These are phyloP conservation scores for Byssochlamys sp. DNA, from an alignment of 2,329 filamentous ascomycete genomes.

Conservation along the genomic window DNA sequence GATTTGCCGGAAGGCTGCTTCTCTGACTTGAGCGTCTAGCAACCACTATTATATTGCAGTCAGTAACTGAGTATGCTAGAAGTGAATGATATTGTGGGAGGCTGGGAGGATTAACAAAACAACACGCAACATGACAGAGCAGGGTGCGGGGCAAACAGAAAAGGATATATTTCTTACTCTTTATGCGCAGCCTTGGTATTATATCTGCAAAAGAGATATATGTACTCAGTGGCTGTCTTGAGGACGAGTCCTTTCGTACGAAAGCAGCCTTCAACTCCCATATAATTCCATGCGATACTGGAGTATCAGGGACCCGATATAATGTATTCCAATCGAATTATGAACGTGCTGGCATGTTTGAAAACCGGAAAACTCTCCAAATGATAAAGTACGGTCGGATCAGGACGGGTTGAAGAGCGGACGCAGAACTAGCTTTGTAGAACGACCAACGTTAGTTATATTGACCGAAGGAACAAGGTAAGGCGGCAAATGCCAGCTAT, in stretches of 20 bases:
- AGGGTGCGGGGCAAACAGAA: background rate
- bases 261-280: background rate
- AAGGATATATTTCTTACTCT: background rate
- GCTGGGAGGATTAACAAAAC: background rate
- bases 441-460: background rate
- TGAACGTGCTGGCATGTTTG: background rate
- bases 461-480: background rate
- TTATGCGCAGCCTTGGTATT: background rate
- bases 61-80: background rate
- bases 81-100: background rate
- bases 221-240: background rate
- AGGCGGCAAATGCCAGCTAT: background rate
- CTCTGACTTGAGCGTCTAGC: background rate
- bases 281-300: background rate
- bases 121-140: background rate
- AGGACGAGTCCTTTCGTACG: background rate
- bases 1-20: background rate
- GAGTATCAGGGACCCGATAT: background rate
- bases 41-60: background rate
- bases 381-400: background rate
- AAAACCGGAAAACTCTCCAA: background rate
- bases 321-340: background rate
- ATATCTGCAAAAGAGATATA: background rate
- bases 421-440: background rate
- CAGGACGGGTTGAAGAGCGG: background rate